phyloP scores from a whole-genome alignment of 2,329 filamentous ascomycete genomes.

The Colletotrichum nymphaeae region DNA sequence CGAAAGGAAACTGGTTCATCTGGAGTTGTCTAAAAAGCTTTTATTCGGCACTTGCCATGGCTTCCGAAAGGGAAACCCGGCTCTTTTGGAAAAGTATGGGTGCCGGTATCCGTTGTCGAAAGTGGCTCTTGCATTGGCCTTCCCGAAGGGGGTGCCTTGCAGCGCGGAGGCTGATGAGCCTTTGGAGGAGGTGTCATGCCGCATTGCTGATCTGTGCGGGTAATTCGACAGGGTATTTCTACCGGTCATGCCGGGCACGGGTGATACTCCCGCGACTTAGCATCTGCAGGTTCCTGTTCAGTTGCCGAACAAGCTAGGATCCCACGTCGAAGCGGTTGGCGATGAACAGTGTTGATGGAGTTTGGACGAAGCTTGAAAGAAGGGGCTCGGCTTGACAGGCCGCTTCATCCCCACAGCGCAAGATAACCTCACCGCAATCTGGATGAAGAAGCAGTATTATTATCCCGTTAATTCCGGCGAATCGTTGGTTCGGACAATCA shows the following conservation, averaged over 20 bases:
- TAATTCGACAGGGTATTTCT: background rate
- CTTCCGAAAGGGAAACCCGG: background rate
- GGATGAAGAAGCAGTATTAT: background rate
- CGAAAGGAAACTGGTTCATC: constrained; percentile 16
- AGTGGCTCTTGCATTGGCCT: background rate
- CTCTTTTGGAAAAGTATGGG: constrained; percentile 1
- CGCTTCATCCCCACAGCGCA: background rate
- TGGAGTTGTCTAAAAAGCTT: constrained; percentile 5
- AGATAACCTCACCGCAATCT: background rate
- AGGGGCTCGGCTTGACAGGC: background rate
- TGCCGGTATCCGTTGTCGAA: constrained; percentile 13
- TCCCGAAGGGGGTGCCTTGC: background rate
- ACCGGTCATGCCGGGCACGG: constrained; percentile 15
- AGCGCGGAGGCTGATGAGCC: background rate
- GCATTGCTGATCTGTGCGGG: constrained; percentile 9
- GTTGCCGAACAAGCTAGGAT: background rate
- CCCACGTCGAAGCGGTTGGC: background rate
- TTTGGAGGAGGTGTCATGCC: background rate
- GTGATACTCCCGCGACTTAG: background rate
- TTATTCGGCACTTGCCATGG: constrained; percentile 22
- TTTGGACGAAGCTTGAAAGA: background rate
- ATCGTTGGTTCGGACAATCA: background rate
- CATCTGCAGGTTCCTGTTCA: background rate
- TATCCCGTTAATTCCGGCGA: background rate
- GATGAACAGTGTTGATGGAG: background rate